A percentile compares a stretch with the other conserved stretches of the same genome.
Evolutionary conservation across 495 filamentous ascomycete species (phyloP).

Genomic region (Penicillium manginii): DNA sequence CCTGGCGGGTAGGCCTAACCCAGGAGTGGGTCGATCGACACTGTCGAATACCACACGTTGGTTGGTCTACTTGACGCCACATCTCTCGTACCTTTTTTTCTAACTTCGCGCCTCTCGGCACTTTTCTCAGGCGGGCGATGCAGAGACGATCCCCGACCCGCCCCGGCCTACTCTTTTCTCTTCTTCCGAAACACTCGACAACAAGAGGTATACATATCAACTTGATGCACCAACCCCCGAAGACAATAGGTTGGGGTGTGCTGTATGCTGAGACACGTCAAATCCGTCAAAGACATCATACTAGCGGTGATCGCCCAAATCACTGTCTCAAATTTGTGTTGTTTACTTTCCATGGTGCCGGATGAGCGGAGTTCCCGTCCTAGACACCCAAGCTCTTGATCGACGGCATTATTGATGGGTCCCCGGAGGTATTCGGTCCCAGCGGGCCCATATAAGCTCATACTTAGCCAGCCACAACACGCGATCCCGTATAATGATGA

Average conservation of each 20-base stretch:
- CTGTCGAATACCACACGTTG: neutral
- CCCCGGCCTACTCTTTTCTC: neutral
- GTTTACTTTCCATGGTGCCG: neutral
- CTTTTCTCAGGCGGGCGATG: neutral
- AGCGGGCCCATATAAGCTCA: neutral
- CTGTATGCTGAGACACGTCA: neutral
- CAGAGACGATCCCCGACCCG: neutral
- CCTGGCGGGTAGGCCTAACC: neutral
- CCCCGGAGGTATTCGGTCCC: slow-evolving; percentile 2
- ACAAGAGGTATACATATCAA: too few species aligned
- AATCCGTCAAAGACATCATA: neutral
- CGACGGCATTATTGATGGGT: slow-evolving; percentile 5
- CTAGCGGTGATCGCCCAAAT: neutral
- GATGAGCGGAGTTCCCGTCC: neutral
- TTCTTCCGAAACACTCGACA: neutral
- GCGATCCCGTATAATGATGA: neutral
- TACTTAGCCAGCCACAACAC: neutral
- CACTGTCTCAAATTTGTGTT: slow-evolving; percentile 3
- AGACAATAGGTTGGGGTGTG: neutral
- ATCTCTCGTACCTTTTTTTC: neutral
- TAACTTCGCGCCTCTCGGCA: neutral
- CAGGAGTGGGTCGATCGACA: slow-evolving; percentile 1
- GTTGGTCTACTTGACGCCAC: neutral
- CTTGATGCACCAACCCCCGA: too few species aligned
- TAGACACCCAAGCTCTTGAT: neutral